Base-by-base conservation (phyloP, 371 early-diverging fungal genomes). In the Mortierella sp. region DNA sequence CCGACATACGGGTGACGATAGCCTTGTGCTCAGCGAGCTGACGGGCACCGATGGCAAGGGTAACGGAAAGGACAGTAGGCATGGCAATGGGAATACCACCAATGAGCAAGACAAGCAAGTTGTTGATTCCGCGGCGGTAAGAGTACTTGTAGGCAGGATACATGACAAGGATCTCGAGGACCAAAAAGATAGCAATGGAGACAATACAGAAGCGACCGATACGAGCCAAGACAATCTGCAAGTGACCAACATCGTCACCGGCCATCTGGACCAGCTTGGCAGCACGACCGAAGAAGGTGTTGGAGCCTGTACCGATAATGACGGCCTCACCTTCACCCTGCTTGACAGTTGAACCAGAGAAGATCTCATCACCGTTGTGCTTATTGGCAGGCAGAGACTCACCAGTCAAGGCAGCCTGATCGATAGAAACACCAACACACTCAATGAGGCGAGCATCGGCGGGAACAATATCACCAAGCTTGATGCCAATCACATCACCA, bases 1-100 rank as follows among this genome's bases (percentile, higher is more conserved):
- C 91, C 57, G 93, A 89, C 64, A 97, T 89, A 58, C 91, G 91
- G 26, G 95, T 89, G 44, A 97, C 96, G 68, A 97, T 95, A 16
- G 96, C 97, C 80, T 93, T 94, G 84, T 96, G 92, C 69, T 90
- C 89, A 53, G 97, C 96, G 83, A 98, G 92, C 85, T 93, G 92
- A 81, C 94, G 92, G 71, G 97, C 94, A 73, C 95, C 96, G 57
- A 97, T 95, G 64, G 98, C 97, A 28, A 98, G 88, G 4, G 97
- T 95, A 60, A 97, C 96, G 26, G 97, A 95, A 70, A 97, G 87
- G 47, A 91, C 92, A 67, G 95, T 93, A 57, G 90, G 89, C 89
- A 94, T 91, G 66, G 90, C 92, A 87, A 92, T 90, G 65, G 92
- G 92, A 45, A 92, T 92, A 84, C 90, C 92, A 83, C 90, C 90